phyloP scores from a whole-genome alignment of 2,329 filamentous ascomycete genomes.

The Fusarium tjaetaba region DNA sequence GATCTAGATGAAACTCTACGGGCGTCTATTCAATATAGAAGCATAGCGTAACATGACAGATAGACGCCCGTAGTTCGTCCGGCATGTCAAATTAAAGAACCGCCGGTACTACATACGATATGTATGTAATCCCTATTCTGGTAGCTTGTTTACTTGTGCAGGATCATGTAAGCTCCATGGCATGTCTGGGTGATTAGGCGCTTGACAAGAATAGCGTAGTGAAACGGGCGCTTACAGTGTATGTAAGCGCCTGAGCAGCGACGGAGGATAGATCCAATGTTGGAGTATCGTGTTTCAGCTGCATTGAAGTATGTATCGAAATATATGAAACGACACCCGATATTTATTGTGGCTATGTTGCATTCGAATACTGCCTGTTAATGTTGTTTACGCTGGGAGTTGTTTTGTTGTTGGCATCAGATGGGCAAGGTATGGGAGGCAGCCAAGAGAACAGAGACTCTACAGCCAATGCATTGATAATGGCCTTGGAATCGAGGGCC shows the following conservation, averaged over 20 bases:
- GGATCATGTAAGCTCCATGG: background rate
- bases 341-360: background rate
- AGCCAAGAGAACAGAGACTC: slow-evolving; percentile 12
- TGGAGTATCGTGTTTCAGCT: slow-evolving; percentile 12
- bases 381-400: background rate
- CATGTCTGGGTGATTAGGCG: slow-evolving; percentile 7
- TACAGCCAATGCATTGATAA: background rate
- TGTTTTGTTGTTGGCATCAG: background rate
- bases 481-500: background rate
- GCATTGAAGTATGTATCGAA: background rate
- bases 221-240: slow-evolving; percentile 30
- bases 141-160: background rate
- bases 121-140: slow-evolving; percentile 13
- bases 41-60: background rate
- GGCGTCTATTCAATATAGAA: slow-evolving; percentile 6
- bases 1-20: background rate
- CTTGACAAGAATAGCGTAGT: slow-evolving; percentile 12
- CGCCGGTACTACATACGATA: background rate
- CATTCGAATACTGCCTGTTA: background rate
- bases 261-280: background rate
- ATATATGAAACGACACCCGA: background rate
- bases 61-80: slow-evolving; percentile 6
- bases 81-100: slow-evolving; percentile 5
- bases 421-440: slow-evolving; percentile 14
- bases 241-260: slow-evolving; percentile 26